These are phyloP conservation scores for Pichia inconspicua DNA, from an alignment of 1,139 yeast genomes.

Conservation along the genomic window DNA sequence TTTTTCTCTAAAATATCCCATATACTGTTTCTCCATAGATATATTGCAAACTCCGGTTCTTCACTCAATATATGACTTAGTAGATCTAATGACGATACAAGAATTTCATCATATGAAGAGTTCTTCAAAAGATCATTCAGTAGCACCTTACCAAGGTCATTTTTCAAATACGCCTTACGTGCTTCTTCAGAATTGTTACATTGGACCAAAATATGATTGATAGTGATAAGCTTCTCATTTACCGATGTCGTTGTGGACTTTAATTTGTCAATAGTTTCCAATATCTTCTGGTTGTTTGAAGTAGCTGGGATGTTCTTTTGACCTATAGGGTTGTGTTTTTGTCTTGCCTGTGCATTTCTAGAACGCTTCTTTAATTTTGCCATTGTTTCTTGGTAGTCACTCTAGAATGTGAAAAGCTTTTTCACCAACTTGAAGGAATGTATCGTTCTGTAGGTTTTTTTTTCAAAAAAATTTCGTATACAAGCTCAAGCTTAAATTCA, in stretches of 20 bases:
- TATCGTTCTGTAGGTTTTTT: neutral
- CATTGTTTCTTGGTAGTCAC: slow-evolving; percentile 33
- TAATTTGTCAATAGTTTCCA: slow-evolving; percentile 62
- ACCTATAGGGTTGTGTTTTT: slow-evolving; percentile 13
- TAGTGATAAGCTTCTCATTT: slow-evolving; percentile 72
- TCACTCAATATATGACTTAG: slow-evolving; percentile 77
- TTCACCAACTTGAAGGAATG: no score
- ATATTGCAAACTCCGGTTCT: slow-evolving; percentile 76
- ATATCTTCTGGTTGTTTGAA: slow-evolving; percentile 46
- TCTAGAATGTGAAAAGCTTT: no score
- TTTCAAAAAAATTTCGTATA: no score
- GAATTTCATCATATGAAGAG: slow-evolving; percentile 40
- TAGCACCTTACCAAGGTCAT: slow-evolving; percentile 55
- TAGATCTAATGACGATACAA: slow-evolving; percentile 73
- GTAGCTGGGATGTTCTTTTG: slow-evolving; percentile 34
- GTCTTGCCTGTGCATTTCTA: slow-evolving; percentile 39
- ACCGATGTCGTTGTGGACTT: slow-evolving; percentile 36
- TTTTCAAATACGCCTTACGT: slow-evolving; percentile 60
- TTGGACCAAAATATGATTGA: slow-evolving; percentile 46
- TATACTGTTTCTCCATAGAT: slow-evolving; percentile 71
- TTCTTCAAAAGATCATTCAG: slow-evolving; percentile 24
- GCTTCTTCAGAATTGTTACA: slow-evolving; percentile 24
- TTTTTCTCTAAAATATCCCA: slow-evolving; percentile 49
- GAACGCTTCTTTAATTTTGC: slow-evolving; percentile 71
- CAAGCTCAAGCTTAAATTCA: no score